Base-by-base conservation (phyloP, 2,329 filamentous ascomycete species). In the Nannizzia gypsea region DNA sequence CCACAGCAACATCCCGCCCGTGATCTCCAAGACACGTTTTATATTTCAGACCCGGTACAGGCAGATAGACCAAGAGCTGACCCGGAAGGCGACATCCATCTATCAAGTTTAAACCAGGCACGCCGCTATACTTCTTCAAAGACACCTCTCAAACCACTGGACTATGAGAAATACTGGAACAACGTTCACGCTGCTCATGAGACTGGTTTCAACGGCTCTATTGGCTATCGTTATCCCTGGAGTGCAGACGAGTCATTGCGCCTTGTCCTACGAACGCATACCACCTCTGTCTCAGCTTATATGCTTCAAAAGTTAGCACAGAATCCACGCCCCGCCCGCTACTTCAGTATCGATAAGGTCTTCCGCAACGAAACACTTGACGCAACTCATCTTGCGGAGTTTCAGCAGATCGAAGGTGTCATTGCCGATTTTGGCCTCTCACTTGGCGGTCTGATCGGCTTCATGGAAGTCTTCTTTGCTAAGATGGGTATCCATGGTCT, bases 301-400 rank as follows among this genome's bases (percentile, higher is more conserved):
- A 90, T 96, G 79, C 83, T 99, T 65, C 86, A 96, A 77, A 90
- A 90, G 70, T 82, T 99, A 58, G 90, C 93, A 28, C 83, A 87
- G 60, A 82, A 88, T 71, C 90, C 89, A 62, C 87, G 89, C 13
- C 88, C 89, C 3, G 90, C 90, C n/a, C 86, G 91, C 63, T 97
- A 96, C 79, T 99, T 99, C 80, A 96, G 90, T 63, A 99, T 99
- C 72, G 93, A 99, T 76, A 85, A 93, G 59, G 93, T 99, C 63
- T 99, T 99, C 86, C 85, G 90, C 66, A 99, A 99, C 74, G 93
- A 99, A 76, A 90, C 90, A 2, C 91, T 99, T 61, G 93, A 99
- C 70, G 91, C 91, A 13, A 99, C 93, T 6, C 93, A 99, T 79
- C 76, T 99, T 69, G 91, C 90, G 42, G 93, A 99, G 75, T 99